Conservation (phyloP, 1,284 basidiomycete genomes). For the Schizopora paradoxa region DNA sequence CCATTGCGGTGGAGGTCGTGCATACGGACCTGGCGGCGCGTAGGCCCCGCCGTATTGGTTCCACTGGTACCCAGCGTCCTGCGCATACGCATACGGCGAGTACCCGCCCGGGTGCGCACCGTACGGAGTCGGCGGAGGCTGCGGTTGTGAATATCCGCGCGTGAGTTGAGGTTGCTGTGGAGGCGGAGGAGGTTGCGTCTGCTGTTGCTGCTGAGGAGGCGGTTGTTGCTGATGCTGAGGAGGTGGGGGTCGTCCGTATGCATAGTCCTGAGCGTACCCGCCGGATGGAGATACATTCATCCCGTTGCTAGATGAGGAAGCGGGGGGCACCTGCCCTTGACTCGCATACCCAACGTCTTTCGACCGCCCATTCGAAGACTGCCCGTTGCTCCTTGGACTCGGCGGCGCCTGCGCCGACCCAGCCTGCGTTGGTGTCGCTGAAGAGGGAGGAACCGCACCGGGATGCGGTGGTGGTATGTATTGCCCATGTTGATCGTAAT, state of each 20-base stretch:
- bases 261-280: slow-evolving; percentile 11
- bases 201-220: slow-evolving; percentile 10
- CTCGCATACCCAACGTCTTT: slow-evolving; percentile 2
- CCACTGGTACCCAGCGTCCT: not conserved
- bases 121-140: slow-evolving; percentile 10
- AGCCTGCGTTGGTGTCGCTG: slow-evolving; percentile 1
- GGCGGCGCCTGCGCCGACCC: slow-evolving; percentile 6
- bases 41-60: not conserved
- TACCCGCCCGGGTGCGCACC: not conserved
- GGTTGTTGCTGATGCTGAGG: slow-evolving; percentile 14
- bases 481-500: slow-evolving; percentile 17
- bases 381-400: slow-evolving; percentile 4
- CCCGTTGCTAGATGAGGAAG: slow-evolving; percentile 3
- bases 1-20: not conserved
- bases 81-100: not conserved
- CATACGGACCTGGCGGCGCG: not conserved
- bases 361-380: slow-evolving; percentile 11
- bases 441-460: slow-evolving; percentile 1
- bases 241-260: slow-evolving; percentile 11
- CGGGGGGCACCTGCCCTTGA: slow-evolving; percentile 7
- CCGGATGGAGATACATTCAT: slow-evolving; percentile 6
- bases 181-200: slow-evolving; percentile 7
- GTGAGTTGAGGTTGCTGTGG: slow-evolving; percentile 13
- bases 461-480: slow-evolving; percentile 13
- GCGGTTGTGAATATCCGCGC: slow-evolving; percentile 11